These are phyloP conservation scores for Aspergillus sojae DNA, from an alignment of 2,329 filamentous ascomycete genomes.

Conservation along the genomic window DNA sequence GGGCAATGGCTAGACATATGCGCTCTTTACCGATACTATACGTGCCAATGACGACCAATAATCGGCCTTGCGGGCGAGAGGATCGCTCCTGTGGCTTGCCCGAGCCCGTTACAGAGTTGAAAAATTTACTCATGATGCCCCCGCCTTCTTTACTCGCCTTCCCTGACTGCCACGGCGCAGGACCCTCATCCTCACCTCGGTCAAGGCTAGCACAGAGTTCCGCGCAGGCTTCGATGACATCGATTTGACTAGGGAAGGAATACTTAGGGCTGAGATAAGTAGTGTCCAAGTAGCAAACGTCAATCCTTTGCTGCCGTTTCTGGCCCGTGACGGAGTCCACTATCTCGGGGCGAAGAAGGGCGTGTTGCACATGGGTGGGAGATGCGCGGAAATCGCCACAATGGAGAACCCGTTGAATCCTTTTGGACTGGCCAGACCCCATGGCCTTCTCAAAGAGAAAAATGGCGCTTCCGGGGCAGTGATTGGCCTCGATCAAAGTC, in stretches of 20 bases:
- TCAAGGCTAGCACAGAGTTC: slow-evolving; percentile 81
- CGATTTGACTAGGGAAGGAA: slow-evolving; percentile 84
- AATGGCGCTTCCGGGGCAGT: slow-evolving; percentile 91
- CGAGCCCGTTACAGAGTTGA: slow-evolving; percentile 50
- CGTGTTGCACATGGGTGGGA: slow-evolving; percentile 78
- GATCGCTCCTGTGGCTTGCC: slow-evolving; percentile 27
- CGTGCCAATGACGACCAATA: slow-evolving; percentile 91
- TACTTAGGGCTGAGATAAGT: slow-evolving; percentile 97
- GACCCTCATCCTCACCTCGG: slow-evolving; percentile 66
- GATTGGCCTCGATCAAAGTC: slow-evolving; percentile 95
- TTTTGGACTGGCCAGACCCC: slow-evolving; percentile 61
- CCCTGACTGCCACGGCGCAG: slow-evolving; percentile 33
- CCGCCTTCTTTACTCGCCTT: slow-evolving; percentile 44
- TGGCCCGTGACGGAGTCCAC: slow-evolving; percentile 72
- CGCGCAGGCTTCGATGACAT: slow-evolving; percentile 85
- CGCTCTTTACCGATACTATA: slow-evolving; percentile 98
- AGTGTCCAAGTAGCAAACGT: slow-evolving; percentile 95
- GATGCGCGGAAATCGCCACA: slow-evolving; percentile 96
- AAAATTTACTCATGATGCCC: slow-evolving; percentile 65
- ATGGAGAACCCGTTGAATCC: slow-evolving; percentile 79
- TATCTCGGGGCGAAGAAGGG: slow-evolving; percentile 74
- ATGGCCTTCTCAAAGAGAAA: slow-evolving; percentile 86
- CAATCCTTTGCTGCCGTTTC: slow-evolving; percentile 79
- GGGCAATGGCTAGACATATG: slow-evolving; percentile 89
- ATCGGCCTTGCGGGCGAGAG: slow-evolving; percentile 59